Conservation (phyloP, 305 asterid genomes). For the Lippia alba region DNA sequence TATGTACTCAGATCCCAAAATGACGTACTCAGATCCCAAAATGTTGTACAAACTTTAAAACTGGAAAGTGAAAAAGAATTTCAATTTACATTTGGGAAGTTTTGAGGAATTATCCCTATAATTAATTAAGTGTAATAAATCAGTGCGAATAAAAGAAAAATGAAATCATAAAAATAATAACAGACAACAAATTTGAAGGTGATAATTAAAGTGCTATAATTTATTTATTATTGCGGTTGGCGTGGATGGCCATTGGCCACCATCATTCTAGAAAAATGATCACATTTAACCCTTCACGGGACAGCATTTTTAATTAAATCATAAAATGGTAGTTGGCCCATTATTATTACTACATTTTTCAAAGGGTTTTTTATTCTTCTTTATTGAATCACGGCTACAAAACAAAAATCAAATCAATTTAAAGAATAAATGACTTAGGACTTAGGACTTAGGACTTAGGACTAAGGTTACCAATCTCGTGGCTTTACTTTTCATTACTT, state of each 20-base stretch:
- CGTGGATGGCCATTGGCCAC: slow-evolving; percentile 14
- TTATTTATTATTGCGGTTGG: slow-evolving; percentile 13
- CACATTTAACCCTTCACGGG: slow-evolving; percentile 27
- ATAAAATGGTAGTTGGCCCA: slow-evolving; percentile 11
- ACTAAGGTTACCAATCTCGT: not conserved
- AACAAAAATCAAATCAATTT: not conserved
- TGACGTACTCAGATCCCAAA: too few species aligned
- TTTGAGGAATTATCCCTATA: too few species aligned
- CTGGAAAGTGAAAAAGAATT: too few species aligned
- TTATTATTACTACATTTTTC: not conserved
- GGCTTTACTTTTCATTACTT: not conserved
- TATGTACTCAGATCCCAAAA: too few species aligned
- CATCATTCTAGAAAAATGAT: not conserved
- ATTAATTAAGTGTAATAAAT: too few species aligned
- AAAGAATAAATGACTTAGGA: slow-evolving; percentile 7
- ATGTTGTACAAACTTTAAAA: too few species aligned
- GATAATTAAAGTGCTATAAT: not conserved
- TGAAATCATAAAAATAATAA: too few species aligned
- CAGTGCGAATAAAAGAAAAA: too few species aligned
- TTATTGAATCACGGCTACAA: not conserved
- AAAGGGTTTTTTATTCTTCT: not conserved
- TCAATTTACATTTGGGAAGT: too few species aligned
- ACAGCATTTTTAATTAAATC: slow-evolving; percentile 3
- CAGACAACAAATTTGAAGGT: too few species aligned
- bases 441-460: not conserved